These are phyloP conservation scores for Trichoderma sp. DNA, from an alignment of 2,329 filamentous ascomycete genomes.

Conservation along the genomic window DNA sequence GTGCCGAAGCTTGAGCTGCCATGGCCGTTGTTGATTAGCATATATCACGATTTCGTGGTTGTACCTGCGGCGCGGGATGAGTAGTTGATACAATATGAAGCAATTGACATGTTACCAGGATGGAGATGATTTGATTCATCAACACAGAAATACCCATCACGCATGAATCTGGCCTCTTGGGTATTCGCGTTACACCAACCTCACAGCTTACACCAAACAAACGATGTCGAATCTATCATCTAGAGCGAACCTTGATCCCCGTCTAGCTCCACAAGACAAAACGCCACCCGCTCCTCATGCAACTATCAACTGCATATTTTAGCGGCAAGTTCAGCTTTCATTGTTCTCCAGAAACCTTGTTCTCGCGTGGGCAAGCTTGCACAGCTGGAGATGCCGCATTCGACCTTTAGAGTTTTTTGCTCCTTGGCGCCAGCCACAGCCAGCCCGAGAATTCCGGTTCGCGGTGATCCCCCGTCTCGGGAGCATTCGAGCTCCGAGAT, in stretches of 20 bases:
- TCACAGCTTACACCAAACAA: background rate
- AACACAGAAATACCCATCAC: background rate
- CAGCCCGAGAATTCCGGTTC: slow-evolving; percentile 12
- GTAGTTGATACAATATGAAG: background rate
- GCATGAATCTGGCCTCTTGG: background rate
- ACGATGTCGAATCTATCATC: background rate
- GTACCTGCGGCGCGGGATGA: background rate
- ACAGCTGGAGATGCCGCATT: slow-evolving; percentile 4
- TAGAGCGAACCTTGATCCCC: background rate
- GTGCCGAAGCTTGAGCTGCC: background rate
- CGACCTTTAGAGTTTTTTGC: background rate
- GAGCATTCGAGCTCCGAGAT: background rate
- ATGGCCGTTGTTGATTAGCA: background rate
- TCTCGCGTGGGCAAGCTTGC: background rate
- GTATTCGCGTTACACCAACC: background rate
- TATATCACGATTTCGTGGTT: background rate
- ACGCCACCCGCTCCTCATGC: background rate
- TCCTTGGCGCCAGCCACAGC: background rate
- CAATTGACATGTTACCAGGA: background rate
- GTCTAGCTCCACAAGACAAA: background rate
- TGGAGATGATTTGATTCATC: background rate
- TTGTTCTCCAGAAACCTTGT: background rate
- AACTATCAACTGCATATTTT: background rate
- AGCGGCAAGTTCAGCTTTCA: background rate
- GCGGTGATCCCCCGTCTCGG: background rate